Evolutionary conservation across 768 basidiomycete genomes (phyloP).

Genomic region (Filobasidium floriforme): DNA sequence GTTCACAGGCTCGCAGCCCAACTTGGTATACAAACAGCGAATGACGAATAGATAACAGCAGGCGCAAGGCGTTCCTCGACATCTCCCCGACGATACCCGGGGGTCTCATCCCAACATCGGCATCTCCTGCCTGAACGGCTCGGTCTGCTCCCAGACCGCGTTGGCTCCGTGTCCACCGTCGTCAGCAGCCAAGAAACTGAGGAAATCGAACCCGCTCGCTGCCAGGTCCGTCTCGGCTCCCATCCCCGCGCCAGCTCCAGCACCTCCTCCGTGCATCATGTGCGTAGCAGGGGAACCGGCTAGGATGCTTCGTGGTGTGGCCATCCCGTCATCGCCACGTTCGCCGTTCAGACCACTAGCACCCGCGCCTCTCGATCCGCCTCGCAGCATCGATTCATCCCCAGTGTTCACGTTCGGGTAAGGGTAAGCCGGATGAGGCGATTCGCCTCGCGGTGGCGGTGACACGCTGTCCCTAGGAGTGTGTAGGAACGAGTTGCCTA

Average conservation of each 20-base stretch:
- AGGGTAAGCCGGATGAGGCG: not conserved
- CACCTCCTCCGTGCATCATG: slow-evolving; percentile 4
- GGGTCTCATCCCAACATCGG: slow-evolving; percentile 24
- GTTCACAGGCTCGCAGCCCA: no score
- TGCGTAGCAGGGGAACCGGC: not conserved
- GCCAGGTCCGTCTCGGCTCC: slow-evolving; percentile 15
- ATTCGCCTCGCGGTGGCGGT: not conserved
- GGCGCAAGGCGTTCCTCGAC: no score
- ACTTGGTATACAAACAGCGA: no score
- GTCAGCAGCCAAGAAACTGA: slow-evolving; percentile 39
- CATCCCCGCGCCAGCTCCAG: slow-evolving; percentile 1
- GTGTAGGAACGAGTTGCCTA: slow-evolving; percentile 4
- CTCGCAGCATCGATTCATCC: no score
- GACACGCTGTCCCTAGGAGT: not conserved
- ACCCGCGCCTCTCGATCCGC: not conserved
- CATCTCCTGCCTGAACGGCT: slow-evolving; percentile 24
- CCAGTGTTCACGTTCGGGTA: not conserved
- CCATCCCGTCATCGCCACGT: slow-evolving; percentile 1
- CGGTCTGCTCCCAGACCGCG: slow-evolving; percentile 27
- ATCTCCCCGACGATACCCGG: no score
- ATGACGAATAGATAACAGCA: no score
- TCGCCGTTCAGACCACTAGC: slow-evolving; percentile 12
- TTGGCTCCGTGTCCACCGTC: slow-evolving; percentile 34
- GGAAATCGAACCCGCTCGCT: slow-evolving; percentile 31
- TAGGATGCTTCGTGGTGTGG: slow-evolving; percentile 1